Base-by-base conservation (phyloP, 78 protist species). In the Reticulomyxa filosa region DNA sequence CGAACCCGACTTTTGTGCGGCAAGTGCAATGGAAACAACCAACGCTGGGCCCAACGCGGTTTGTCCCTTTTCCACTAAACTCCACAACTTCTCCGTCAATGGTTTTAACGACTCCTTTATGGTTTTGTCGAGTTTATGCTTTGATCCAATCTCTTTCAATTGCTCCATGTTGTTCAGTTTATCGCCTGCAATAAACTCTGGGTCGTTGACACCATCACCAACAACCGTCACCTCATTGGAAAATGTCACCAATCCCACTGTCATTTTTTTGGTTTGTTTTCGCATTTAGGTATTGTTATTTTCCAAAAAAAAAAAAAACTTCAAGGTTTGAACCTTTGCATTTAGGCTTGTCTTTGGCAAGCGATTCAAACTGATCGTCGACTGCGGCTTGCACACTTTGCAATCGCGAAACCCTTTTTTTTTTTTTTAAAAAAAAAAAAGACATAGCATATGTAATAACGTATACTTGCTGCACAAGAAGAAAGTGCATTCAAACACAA, bases 21-120 rank as follows among this genome's bases (percentile, higher is more conserved):
- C 76, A 27, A 78, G 52, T 30, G 77, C 87, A 36, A 72, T 55
- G 38, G 76, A 70, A 20, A 52, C 5, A 10, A 69, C 69, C 23
- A 76, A 61, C 0, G 82, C 87, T 5, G 84, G 81, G 1, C 87
- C 87, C 30, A 82, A 64, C 0, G 87, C 87, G 26, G 87, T 82
- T 6, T 56, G 62, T 1, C 84, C 86, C 25, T n/a, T n/a, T n/a
- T 77, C 84, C 17, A 69, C 59, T 13, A 80, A 42, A 0, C 10
- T 13, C 22, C 35, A n/a, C 5, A 78, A 50, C 2, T 53, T 62
- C 32, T 2, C 11, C 22, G 25, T 11, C 22, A 77, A 33, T 4
- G 67, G 7, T 13, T 29, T 22, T 25, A 35, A 51, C 26, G 79
- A 46, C 37, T 73, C 64, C 4, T 48, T 6, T 20, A 77, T 3